These are phyloP conservation scores for Lipomyces chichibuensis DNA, from an alignment of 805 yeast genomes.

Conservation along the genomic window DNA sequence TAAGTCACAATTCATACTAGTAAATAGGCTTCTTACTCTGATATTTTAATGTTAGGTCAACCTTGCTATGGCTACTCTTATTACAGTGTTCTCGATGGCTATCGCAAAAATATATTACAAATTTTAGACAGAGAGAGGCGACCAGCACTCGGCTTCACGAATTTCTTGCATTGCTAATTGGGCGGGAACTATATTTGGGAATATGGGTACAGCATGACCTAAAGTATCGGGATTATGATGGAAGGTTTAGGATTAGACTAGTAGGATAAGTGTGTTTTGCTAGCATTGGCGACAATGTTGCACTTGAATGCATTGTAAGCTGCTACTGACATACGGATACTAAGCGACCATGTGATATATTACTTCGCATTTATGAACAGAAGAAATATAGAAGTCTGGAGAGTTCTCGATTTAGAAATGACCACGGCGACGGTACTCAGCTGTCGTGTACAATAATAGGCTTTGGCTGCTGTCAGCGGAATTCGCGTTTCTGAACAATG, in stretches of 20 bases:
- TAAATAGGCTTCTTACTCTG: not conserved
- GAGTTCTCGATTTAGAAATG: not conserved
- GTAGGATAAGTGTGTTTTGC: not conserved
- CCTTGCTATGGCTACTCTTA: constrained; percentile 43
- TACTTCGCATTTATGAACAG: not conserved
- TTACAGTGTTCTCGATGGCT: constrained; percentile 42
- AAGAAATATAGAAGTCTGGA: not conserved
- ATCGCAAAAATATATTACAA: constrained; percentile 26
- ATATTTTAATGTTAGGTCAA: constrained; percentile 40
- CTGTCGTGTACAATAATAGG: not conserved
- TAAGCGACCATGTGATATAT: no score
- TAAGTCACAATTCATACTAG: not conserved
- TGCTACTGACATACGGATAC: not conserved
- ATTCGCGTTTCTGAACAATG: no score
- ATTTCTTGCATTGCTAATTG: not conserved
- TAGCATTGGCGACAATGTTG: not conserved
- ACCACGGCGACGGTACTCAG: not conserved
- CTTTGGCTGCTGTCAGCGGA: not conserved
- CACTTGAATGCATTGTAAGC: not conserved
- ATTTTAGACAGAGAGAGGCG: not conserved
- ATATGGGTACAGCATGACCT: not conserved
- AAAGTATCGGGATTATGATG: not conserved
- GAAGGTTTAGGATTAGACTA: not conserved
- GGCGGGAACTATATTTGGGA: not conserved
- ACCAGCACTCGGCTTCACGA: not conserved